Base-by-base conservation (phyloP, 257 asterid genomes). In the Eustoma russellianum region DNA sequence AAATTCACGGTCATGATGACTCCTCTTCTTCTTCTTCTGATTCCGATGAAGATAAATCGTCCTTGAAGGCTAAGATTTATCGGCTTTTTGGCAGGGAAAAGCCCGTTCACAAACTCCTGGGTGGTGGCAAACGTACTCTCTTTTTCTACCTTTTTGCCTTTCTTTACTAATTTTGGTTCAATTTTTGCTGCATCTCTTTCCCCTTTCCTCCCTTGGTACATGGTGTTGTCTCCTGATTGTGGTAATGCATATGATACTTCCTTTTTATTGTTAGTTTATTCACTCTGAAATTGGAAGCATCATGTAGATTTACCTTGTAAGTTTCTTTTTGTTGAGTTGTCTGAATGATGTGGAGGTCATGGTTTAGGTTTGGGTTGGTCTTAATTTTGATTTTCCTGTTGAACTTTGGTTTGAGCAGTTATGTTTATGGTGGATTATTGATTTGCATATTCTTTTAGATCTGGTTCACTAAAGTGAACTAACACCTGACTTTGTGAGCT, bases 41-140 rank as follows among this genome's bases (percentile, higher is more conserved):
- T 2, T 84, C 81, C 2, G 86, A 74, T 10, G 88, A 74, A 38
- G 81, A 76, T 30, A 78, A 52, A 9, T 48, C 80, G 13, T 70
- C 92, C 35, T 18, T 76, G 13, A 77, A 79, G 71, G 49, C 69
- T 17, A 83, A 83, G 67, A 74, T 71, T 41, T 53, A 45, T 33
- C 93, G 93, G 46, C 77, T 86, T 57, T 90, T 83, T 66, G 96
- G 93, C 48, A 57, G 94, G 63, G 81, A 86, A 74, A 79, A 79
- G 48, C 82, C 94, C 1, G 74, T 86, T 62, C 96, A 90, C 66
- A 70, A 57, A 49, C 68, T 83, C 53, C 75, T 90, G 35, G 98
- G 98, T 14, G 95, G 94, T 49, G 95, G 94, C 48, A 80, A 83
- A 73, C 66, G 96, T 90, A 71, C 1, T 35, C 49, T 15, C 34